Evolutionary conservation across 257 asterid species (phyloP).

Genomic region (Penstemon davidsonii): DNA sequence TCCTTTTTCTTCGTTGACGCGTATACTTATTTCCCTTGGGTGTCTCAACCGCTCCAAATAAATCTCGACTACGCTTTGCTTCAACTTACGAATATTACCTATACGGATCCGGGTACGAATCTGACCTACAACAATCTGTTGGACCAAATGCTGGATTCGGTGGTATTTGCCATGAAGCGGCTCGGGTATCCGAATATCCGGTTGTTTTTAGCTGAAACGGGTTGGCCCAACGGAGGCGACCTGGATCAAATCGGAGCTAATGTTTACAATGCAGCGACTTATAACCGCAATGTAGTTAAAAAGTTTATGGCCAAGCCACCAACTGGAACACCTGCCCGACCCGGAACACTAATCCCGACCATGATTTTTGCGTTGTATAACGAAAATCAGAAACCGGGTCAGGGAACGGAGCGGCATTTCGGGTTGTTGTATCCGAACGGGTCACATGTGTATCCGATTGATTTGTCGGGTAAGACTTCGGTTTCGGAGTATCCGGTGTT

Average conservation of each 20-base stretch:
- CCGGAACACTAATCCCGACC: constrained; percentile 53
- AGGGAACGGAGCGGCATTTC: constrained; percentile 87
- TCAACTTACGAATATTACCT: constrained; percentile 47
- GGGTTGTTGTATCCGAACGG: constrained; percentile 80
- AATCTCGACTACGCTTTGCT: constrained; percentile 74
- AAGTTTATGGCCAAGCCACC: constrained; percentile 57
- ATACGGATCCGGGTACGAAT: constrained; percentile 68
- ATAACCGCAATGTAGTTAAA: constrained; percentile 68
- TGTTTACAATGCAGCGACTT: constrained; percentile 73
- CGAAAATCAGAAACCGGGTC: constrained; percentile 78
- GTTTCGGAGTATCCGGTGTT: constrained; percentile 41
- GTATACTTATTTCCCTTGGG: constrained; percentile 85
- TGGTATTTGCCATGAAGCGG: constrained; percentile 62
- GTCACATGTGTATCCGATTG: constrained; percentile 64
- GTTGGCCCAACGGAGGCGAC: constrained; percentile 89
- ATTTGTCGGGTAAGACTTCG: constrained; percentile 64
- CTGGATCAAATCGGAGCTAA: constrained; percentile 72
- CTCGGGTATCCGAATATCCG: constrained; percentile 74
- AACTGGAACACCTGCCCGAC: constrained; percentile 70
- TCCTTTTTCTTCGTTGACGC: constrained; percentile 84
- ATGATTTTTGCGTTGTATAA: constrained; percentile 76
- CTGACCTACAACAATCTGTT: constrained; percentile 59
- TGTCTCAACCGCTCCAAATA: constrained; percentile 48
- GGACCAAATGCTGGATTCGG: constrained; percentile 85
- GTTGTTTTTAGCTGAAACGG: constrained; percentile 78